These are phyloP conservation scores for Pholiota molesta DNA, from an alignment of 768 basidiomycete genomes.

Conservation along the genomic window DNA sequence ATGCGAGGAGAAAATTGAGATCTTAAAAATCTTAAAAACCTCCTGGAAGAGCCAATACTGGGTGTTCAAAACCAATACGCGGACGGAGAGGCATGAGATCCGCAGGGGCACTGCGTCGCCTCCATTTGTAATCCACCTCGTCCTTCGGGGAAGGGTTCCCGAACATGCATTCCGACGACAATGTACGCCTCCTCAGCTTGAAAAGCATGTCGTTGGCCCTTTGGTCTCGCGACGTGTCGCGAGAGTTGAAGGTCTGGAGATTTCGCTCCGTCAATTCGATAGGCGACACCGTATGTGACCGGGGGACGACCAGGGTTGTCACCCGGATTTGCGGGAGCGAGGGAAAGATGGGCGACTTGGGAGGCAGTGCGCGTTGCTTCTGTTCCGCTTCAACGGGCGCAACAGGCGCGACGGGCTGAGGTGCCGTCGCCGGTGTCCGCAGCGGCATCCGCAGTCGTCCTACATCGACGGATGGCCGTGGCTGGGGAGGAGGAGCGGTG, in stretches of 20 bases:
- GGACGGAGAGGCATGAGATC: slow-evolving; percentile 50
- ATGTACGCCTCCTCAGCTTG: slow-evolving; percentile 60
- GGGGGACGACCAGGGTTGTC: slow-evolving; percentile 52
- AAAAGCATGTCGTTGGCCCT: slow-evolving; percentile 68
- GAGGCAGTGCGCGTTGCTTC: slow-evolving; percentile 25
- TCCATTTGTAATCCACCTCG: slow-evolving; percentile 36
- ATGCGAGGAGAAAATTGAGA: not conserved
- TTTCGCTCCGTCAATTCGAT: slow-evolving; percentile 57
- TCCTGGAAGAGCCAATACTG: slow-evolving; percentile 58
- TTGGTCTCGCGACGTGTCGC: slow-evolving; percentile 57
- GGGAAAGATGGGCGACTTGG: slow-evolving; percentile 37
- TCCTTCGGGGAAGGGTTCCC: slow-evolving; percentile 16
- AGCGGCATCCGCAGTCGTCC: slow-evolving; percentile 48
- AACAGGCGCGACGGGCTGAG: slow-evolving; percentile 26
- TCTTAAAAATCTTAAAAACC: slow-evolving; percentile 44
- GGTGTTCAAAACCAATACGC: slow-evolving; percentile 61
- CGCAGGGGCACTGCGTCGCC: slow-evolving; percentile 66
- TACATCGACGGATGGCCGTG: slow-evolving; percentile 29
- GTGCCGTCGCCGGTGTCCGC: slow-evolving; percentile 25
- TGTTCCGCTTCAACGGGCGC: not conserved
- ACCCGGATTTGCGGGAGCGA: slow-evolving; percentile 45
- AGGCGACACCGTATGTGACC: slow-evolving; percentile 42
- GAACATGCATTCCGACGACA: slow-evolving; percentile 36
- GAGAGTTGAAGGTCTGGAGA: slow-evolving; percentile 51
- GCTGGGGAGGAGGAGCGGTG: slow-evolving; percentile 23